Conservation (phyloP, 345 rosid species). For the Sisymbrium altissimum region DNA sequence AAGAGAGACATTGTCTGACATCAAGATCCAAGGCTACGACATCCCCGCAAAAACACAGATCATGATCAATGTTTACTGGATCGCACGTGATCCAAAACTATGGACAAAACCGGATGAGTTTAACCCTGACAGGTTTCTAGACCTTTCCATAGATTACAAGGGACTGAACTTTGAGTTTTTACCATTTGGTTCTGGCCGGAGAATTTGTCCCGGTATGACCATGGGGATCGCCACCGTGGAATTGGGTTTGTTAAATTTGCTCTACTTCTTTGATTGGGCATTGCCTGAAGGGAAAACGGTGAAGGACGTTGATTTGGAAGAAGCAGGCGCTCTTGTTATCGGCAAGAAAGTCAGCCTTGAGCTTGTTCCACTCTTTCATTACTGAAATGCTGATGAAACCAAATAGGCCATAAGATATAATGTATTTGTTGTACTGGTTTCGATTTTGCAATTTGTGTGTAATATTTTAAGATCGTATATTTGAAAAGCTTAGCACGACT, state of each 20-base stretch:
- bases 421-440: not conserved
- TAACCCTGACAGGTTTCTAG: constrained; percentile 43
- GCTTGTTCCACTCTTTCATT: constrained; percentile 25
- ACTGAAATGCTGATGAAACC: not conserved
- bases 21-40: constrained; percentile 41
- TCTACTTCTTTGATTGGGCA: constrained; percentile 30
- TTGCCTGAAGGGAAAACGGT: constrained; percentile 15
- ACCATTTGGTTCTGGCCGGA: constrained; percentile 47
- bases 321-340: not conserved
- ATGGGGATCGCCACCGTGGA: constrained; percentile 21
- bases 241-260: constrained; percentile 13
- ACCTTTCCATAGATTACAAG: constrained; percentile 35
- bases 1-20: constrained; percentile 35
- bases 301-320: constrained; percentile 28
- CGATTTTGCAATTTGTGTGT: not conserved
- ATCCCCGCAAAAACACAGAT: constrained; percentile 36
- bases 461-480: not conserved
- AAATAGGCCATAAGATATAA: not conserved
- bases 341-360: constrained; percentile 27
- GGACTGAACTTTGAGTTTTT: constrained; percentile 44
- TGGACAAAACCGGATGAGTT: constrained; percentile 46
- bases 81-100: constrained; percentile 42
- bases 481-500: not conserved
- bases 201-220: constrained; percentile 20
- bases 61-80: constrained; percentile 42